Evolutionary conservation across 192 early-diverging fungal genomes (phyloP).

Genomic region (Paraglomus brasilianum): DNA sequence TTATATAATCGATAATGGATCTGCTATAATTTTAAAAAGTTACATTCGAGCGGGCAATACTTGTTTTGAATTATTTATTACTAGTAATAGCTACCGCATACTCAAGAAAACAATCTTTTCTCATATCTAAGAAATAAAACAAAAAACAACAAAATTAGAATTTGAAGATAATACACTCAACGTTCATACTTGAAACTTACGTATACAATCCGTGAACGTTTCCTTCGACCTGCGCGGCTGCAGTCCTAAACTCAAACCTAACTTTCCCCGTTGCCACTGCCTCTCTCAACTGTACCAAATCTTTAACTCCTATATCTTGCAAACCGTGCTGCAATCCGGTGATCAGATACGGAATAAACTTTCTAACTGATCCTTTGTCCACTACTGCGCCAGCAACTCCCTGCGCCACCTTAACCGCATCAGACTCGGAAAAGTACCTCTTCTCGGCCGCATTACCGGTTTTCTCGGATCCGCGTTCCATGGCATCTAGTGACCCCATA

Average conservation of each 20-base stretch:
- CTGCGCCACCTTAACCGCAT: conserved; percentile 98
- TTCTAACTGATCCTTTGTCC: conserved; percentile 94
- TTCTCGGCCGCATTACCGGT: conserved; percentile 76
- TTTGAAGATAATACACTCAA: too few relatives aligned
- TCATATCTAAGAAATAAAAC: too few relatives aligned
- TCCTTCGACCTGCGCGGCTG: conserved; percentile 94
- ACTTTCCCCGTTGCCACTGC: conserved; percentile 69
- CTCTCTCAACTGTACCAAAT: conserved; percentile 65
- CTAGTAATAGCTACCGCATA: too few relatives aligned
- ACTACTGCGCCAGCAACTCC: conserved; percentile 97
- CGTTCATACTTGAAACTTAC: conserved; percentile 36
- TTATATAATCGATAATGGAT: too few relatives aligned
- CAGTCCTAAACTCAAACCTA: conserved; percentile 92
- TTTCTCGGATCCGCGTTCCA: conserved; percentile 74
- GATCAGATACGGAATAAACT: conserved; percentile 87
- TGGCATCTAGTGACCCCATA: conserved; percentile 98
- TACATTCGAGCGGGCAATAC: too few relatives aligned
- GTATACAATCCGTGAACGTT: conserved; percentile 90
- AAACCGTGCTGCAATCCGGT: conserved; percentile 95
- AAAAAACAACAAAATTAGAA: too few relatives aligned
- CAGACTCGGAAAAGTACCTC: conserved; percentile 97
- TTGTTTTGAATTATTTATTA: too few relatives aligned
- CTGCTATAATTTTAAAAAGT: too few relatives aligned
- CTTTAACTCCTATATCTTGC: conserved; percentile 91
- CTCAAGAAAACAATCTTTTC: too few relatives aligned